Evolutionary conservation across 257 asterid species (phyloP).

Genomic region (Agastache rugosa): DNA sequence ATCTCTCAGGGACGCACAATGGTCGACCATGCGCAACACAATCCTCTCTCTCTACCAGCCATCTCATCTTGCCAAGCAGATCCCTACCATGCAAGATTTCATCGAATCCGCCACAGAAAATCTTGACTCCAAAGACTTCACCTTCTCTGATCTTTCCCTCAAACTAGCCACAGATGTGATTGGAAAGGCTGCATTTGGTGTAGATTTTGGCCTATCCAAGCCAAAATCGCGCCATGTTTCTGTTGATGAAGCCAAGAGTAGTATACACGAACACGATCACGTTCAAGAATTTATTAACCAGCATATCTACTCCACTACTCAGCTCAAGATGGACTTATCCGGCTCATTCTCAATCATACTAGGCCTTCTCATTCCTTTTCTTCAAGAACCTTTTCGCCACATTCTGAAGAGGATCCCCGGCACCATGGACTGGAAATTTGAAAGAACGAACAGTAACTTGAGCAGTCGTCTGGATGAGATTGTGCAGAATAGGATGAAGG

Average conservation of each 20-base stretch:
- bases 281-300: constrained; percentile 81
- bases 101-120: constrained; percentile 63
- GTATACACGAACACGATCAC: constrained; percentile 26
- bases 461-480: constrained; percentile 65
- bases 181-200: constrained; percentile 94
- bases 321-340: constrained; percentile 93
- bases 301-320: constrained; percentile 87
- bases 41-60: constrained; percentile 90
- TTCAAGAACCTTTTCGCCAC: constrained; percentile 91
- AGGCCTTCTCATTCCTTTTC: constrained; percentile 77
- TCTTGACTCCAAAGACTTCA: constrained; percentile 63
- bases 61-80: constrained; percentile 80
- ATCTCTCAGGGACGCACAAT: constrained; percentile 69
- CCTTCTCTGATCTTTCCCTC: constrained; percentile 83
- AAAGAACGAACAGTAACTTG: constrained; percentile 62
- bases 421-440: constrained; percentile 84
- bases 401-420: constrained; percentile 84
- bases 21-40: constrained; percentile 95
- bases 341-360: constrained; percentile 83
- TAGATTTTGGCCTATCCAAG: constrained; percentile 84
- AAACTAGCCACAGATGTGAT: constrained; percentile 88
- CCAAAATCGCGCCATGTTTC: constrained; percentile 39
- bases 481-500: constrained; percentile 59
- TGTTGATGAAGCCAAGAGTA: constrained; percentile 22
- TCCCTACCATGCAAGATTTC: constrained; percentile 83